phyloP scores from a whole-genome alignment of 169 alveolate species.

The Amoebophrya sp. region DNA sequence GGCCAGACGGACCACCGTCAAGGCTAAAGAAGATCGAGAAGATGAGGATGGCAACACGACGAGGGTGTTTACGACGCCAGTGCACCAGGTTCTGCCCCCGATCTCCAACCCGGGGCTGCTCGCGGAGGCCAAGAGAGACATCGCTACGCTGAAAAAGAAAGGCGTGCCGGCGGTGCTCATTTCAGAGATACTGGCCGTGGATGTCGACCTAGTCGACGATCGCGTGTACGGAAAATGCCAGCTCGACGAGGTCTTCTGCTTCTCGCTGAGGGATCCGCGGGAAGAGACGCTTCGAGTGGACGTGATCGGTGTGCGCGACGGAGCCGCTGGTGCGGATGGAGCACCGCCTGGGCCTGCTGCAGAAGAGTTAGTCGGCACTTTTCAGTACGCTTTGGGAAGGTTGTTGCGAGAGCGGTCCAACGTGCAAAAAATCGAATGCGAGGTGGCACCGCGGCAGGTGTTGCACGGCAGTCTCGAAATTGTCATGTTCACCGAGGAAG shows the following conservation, averaged over 20 bases:
- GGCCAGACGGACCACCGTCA: no score
- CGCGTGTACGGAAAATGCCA: neutral
- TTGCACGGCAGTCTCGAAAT: neutral
- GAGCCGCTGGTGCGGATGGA: neutral
- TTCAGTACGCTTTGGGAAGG: neutral
- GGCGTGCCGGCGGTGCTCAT: neutral
- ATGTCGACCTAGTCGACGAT: neutral
- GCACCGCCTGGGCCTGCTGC: neutral
- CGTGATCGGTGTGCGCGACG: neutral
- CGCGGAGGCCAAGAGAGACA: neutral
- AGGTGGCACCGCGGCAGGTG: neutral
- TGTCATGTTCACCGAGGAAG: no score
- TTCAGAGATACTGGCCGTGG: neutral
- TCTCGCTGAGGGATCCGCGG: neutral
- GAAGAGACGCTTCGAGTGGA: neutral
- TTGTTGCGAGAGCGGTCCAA: neutral
- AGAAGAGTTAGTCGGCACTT: neutral
- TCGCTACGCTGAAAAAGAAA: neutral
- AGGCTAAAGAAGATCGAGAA: no score
- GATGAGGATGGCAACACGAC: neutral
- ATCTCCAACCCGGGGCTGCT: neutral
- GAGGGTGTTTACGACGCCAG: neutral
- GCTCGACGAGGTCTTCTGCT: neutral
- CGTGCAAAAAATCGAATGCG: neutral
- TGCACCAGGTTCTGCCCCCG: neutral